Evolutionary conservation across 345 rosid genomes (phyloP).

Genomic region (Viola odorata): DNA sequence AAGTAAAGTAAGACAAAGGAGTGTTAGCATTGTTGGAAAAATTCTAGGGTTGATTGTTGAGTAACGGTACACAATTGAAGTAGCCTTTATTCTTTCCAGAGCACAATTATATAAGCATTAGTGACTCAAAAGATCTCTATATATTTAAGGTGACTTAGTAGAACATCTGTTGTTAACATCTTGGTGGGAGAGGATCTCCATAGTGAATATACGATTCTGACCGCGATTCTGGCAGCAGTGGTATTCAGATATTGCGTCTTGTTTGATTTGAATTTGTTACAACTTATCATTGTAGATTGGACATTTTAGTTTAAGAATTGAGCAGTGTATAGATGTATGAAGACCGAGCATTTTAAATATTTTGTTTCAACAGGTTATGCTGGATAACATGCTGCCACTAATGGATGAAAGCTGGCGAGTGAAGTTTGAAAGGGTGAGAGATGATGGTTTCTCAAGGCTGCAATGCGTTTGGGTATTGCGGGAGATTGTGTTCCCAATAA

Average conservation of each 20-base stretch:
- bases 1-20: no score
- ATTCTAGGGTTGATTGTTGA: no score
- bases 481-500: slow-evolving; percentile 84
- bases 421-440: slow-evolving; percentile 92
- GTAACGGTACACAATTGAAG: no score
- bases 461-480: slow-evolving; percentile 88
- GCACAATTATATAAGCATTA: no score
- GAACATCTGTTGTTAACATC: no score
- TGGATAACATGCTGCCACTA: slow-evolving; percentile 97
- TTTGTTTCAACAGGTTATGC: slow-evolving; percentile 60
- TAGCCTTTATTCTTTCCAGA: no score
- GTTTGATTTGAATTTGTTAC: neutral
- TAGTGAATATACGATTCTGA: neutral
- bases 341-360: neutral
- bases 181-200: neutral
- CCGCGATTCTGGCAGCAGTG: neutral
- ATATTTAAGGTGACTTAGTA: no score
- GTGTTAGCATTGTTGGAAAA: no score
- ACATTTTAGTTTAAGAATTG: no score
- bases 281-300: no score
- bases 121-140: no score
- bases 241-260: neutral
- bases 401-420: slow-evolving; percentile 88
- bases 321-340: no score
- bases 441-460: slow-evolving; percentile 88